These are phyloP conservation scores for Eleusine indica DNA, from an alignment of 176 grass and related monocot species.

Conservation along the genomic window DNA sequence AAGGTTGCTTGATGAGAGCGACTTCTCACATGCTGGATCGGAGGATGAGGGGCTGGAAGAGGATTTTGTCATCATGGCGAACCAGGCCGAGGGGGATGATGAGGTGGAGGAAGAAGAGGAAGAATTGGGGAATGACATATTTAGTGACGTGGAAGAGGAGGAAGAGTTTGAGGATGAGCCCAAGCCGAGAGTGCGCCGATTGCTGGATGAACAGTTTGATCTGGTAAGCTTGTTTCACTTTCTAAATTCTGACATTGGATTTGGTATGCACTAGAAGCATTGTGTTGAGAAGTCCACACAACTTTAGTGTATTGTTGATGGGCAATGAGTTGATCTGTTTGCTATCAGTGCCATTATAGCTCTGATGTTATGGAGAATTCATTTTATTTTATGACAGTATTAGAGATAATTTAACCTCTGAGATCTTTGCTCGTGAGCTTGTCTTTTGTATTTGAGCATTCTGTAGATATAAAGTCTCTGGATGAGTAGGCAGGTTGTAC, in stretches of 20 bases:
- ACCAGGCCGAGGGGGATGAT: constrained; percentile 59
- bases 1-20: constrained; percentile 67
- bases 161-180: constrained; percentile 39
- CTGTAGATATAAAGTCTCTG: neutral
- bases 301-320: neutral
- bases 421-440: neutral
- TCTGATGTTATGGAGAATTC: neutral
- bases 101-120: constrained; percentile 37
- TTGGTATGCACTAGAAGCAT: neutral
- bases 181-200: constrained; percentile 57
- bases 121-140: constrained; percentile 27
- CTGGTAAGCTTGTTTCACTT: constrained; percentile 50
- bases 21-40: constrained; percentile 54
- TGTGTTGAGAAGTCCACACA: neutral
- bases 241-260: neutral
- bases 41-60: constrained; percentile 90
- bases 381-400: neutral
- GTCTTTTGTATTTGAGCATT: constrained; percentile 28
- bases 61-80: constrained; percentile 93
- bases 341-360: neutral
- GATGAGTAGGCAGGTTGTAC: neutral
- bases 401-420: neutral
- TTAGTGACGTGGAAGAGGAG: constrained; percentile 45
- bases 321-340: neutral
- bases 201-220: constrained; percentile 95